These are phyloP conservation scores for Aspergillus terreus DNA, from an alignment of 2,329 filamentous ascomycete species.

Conservation along the genomic window DNA sequence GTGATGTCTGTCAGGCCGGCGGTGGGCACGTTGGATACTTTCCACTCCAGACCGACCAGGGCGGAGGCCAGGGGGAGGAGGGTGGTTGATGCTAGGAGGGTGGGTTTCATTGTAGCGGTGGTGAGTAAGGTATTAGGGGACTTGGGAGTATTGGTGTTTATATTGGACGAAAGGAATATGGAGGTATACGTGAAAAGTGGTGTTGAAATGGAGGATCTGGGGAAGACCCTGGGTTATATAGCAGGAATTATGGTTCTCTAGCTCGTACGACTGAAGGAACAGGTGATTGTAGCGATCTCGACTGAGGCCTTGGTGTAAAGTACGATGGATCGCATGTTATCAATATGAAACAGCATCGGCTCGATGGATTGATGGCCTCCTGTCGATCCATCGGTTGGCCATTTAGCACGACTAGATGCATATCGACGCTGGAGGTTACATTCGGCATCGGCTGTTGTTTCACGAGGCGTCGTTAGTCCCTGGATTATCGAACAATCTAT, in stretches of 20 bases:
- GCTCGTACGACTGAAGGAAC: too few relatives aligned
- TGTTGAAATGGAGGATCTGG: too few relatives aligned
- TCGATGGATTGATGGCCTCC: background rate
- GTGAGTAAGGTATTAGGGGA: background rate
- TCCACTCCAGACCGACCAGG: conserved; percentile 16
- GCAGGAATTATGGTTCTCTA: too few relatives aligned
- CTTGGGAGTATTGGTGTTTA: background rate
- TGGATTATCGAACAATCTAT: too few relatives aligned
- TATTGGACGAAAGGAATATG: too few relatives aligned
- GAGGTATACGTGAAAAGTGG: too few relatives aligned
- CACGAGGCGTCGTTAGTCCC: too few relatives aligned
- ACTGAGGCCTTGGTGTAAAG: too few relatives aligned
- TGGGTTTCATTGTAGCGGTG: conserved; percentile 11
- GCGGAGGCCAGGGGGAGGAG: conserved; percentile 9
- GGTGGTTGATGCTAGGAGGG: conserved; percentile 6
- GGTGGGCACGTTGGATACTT: conserved; percentile 6
- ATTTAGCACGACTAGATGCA: background rate
- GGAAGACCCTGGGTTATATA: too few relatives aligned
- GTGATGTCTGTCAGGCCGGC: conserved; percentile 19
- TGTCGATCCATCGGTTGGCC: background rate
- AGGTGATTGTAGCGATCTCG: too few relatives aligned
- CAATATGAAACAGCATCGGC: background rate
- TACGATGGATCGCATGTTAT: background rate
- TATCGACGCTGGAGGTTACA: background rate
- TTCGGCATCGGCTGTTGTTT: too few relatives aligned